These are phyloP conservation scores for Ajuga chamaepitys DNA, from an alignment of 257 asterid genomes.

Conservation along the genomic window DNA sequence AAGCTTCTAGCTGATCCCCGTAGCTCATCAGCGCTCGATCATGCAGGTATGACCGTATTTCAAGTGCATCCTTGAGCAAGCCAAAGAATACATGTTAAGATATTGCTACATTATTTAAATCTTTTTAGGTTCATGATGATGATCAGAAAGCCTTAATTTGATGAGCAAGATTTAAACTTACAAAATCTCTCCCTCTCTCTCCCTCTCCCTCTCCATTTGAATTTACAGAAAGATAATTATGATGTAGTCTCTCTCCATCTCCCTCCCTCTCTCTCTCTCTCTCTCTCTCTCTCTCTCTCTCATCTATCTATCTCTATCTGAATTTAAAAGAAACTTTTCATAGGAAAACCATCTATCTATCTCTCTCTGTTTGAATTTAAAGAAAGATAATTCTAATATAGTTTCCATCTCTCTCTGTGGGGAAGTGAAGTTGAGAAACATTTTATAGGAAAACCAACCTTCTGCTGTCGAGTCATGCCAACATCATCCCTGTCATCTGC, in stretches of 20 bases:
- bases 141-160: neutral
- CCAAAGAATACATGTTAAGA: neutral
- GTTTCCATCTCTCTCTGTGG: too few relatives aligned
- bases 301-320: too few relatives aligned
- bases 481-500: conserved; percentile 58
- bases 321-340: too few relatives aligned
- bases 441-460: conserved; percentile 40
- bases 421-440: neutral
- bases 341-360: too few relatives aligned
- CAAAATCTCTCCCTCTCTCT: too few relatives aligned
- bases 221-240: too few relatives aligned
- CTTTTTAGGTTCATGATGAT: neutral
- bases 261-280: too few relatives aligned
- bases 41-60: conserved; percentile 76
- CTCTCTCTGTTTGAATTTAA: neutral
- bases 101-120: neutral
- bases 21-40: conserved; percentile 62
- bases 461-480: conserved; percentile 59
- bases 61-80: conserved; percentile 55
- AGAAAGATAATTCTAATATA: neutral
- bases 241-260: too few relatives aligned
- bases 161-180: too few relatives aligned
- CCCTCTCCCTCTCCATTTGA: too few relatives aligned
- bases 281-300: too few relatives aligned
- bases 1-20: conserved; percentile 50